Evolutionary conservation across 2,329 filamentous ascomycete genomes (phyloP).

Genomic region (Arthrinium phaeospermum): DNA sequence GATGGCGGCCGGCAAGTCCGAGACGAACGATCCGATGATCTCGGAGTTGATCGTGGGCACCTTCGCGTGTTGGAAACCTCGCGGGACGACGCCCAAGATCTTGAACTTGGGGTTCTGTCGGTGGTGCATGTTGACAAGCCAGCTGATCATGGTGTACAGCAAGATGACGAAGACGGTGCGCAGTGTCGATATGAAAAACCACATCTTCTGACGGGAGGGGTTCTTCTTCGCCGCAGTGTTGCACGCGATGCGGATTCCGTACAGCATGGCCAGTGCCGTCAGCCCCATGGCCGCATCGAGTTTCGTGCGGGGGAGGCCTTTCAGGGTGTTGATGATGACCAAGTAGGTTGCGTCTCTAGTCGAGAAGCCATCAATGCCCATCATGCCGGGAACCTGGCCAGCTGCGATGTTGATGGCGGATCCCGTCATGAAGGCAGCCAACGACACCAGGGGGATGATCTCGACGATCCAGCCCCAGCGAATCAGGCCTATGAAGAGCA

Average conservation of each 20-base stretch:
- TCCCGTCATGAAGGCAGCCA: conserved; percentile 96
- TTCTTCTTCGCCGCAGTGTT: conserved; percentile 70
- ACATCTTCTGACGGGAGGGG: conserved; percentile 72
- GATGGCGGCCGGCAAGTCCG: conserved; percentile 80
- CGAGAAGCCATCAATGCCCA: conserved; percentile 79
- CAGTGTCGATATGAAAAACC: conserved; percentile 91
- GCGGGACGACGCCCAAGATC: conserved; percentile 78
- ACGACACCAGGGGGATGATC: conserved; percentile 86
- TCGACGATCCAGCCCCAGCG: conserved; percentile 91
- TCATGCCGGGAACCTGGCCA: conserved; percentile 81
- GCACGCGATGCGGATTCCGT: conserved; percentile 72
- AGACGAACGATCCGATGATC: conserved; percentile 72
- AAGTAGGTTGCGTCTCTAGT: conserved; percentile 80
- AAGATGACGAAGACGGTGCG: conserved; percentile 91
- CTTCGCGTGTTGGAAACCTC: conserved; percentile 82
- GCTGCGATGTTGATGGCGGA: conserved; percentile 87
- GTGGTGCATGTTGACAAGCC: conserved; percentile 76
- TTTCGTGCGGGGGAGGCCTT: conserved; percentile 68
- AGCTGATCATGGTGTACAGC: conserved; percentile 91
- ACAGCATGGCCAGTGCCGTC: conserved; percentile 79
- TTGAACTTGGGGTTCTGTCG: conserved; percentile 70
- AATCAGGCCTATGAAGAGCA: conserved; percentile 78
- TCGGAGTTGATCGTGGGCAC: conserved; percentile 70
- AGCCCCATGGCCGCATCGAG: conserved; percentile 89
- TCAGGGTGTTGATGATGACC: conserved; percentile 83